Base-by-base conservation (phyloP, 352 stramenopile genomes). In the Pythium insidiosum region DNA sequence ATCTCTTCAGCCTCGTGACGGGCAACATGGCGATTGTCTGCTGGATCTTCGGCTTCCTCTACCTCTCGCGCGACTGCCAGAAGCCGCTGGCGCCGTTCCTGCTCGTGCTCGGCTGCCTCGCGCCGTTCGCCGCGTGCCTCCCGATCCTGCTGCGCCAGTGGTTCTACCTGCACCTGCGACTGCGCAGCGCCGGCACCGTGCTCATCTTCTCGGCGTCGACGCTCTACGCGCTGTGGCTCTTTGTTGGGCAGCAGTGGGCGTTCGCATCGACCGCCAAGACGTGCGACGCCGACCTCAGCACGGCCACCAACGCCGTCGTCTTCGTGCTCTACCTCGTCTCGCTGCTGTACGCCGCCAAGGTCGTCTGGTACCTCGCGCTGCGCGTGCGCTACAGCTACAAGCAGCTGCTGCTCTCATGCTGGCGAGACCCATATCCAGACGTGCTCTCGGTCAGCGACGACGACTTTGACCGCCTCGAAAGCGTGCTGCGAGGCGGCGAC, bases 311-410 rank as follows among this genome's bases (percentile, higher is more conserved):
- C 40, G 33, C 22, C 22, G 40, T 60, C 23, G 63, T 61, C 6
- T 67, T 69, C 41, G 35, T 67, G 22, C 47, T 64, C 25, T 69
- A 67, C 34, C 21, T 56, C 19, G 49, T 50, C 34, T 44, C 50
- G 20, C 56, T 67, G 20, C 12, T 66, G 16, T 73, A 73, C 44
- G n/a, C 35, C 3, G 55, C 45, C 47, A 69, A 73, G 38, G 51
- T 73, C 7, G 38, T 55, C 7, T 73, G 63, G 63, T 73, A 73
- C 31, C 21, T 69, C n/a, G 40, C 53, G n/a, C 39, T 63, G 29
- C 63, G 59, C 33, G 51, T 51, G 11, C 50, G 49, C 26, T 73
- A 66, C 46, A 52, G 35, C 23, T 73, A 66, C 45, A 45, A 40
- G 34, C 50, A 54, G 37, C 55, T 73, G 15, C 45, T 38, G 4